A percentile compares a stretch with the other conserved stretches of the same genome.
Conservation (phyloP, 1,139 yeast genomes). For the Chernovozyma sophiae-reginae region DNA sequence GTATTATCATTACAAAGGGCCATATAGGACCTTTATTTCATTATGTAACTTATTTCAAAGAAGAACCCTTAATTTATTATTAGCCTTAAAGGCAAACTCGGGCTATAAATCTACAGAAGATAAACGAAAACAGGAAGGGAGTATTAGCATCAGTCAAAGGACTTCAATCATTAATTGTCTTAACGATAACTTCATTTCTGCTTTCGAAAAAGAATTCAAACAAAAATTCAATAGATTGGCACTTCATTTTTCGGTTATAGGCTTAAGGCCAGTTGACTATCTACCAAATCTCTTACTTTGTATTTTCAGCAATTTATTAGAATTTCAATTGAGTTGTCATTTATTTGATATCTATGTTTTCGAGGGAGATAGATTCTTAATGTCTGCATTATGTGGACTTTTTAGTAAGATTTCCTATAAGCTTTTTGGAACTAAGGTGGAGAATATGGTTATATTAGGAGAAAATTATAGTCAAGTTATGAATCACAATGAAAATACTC, state of each 20-base stretch:
- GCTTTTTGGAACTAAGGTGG: constrained; percentile 48
- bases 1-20: constrained; percentile 31
- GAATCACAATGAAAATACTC: constrained; percentile 8
- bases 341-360: constrained; percentile 57
- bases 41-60: constrained; percentile 41
- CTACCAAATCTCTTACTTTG: constrained; percentile 19
- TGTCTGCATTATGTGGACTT: constrained; percentile 46
- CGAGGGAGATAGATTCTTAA: constrained; percentile 53
- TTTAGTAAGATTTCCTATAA: constrained; percentile 46
- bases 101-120: not conserved
- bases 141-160: constrained; percentile 2
- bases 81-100: constrained; percentile 9
- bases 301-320: constrained; percentile 19
- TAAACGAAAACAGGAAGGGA: not conserved
- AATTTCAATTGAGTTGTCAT: constrained; percentile 23
- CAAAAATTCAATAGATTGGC: constrained; percentile 41
- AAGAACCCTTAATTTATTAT: constrained; percentile 24
- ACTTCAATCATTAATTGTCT: constrained; percentile 8
- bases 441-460: constrained; percentile 36
- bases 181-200: constrained; percentile 20
- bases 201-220: constrained; percentile 46
- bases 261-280: constrained; percentile 28
- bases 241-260: constrained; percentile 45
- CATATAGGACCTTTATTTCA: constrained; percentile 38
- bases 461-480: constrained; percentile 16